Base-by-base conservation (phyloP, 306 rosid species). In the Gastrolobium villosum region DNA sequence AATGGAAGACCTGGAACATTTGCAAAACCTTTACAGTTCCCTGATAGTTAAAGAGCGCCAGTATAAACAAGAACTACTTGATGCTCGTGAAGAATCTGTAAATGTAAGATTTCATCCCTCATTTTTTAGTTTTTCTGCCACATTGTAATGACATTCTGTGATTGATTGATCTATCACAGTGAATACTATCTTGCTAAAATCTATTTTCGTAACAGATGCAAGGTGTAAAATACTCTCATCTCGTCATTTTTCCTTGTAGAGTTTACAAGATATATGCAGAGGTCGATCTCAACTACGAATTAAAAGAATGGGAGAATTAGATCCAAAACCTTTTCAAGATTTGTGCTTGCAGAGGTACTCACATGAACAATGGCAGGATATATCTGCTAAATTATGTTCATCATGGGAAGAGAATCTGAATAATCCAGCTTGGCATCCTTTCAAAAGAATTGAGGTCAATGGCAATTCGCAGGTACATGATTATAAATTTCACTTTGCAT, bases 361-460 rank as follows among this genome's bases (percentile, higher is more conserved):
- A 9, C 10, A 45, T 40, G 72, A 48, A 40, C 31, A 75, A 6
- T 81, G 81, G 72, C 71, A 75, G 9, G 67, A 76, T 55, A 70
- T 60, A 13, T 70, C 78, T 40, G 85, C 85, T 14, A 40, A 76
- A 36, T 43, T 82, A 76, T 76, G 85, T 59, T 82, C 74, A 43
- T 41, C 59, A 5, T 76, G 85, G 85, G 78, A 82, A 70, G 85
- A 76, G 14, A 70, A 53, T 53, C 34, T 82, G 62, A 70, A 43
- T 52, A 46, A 76, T 76, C 68, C 82, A 41, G 30, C 35, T 31
- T 76, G 85, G 85, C 81, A 82, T 70, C 81, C 85, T 70, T 70
- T 82, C 54, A 76, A 76, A 60, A 76, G 2, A 40, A 46, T 61
- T 40, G 32, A 15, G 56, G 54, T 60, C 59, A 70, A 82, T 70